phyloP scores from a whole-genome alignment of 192 early-diverging fungal species.

The Coemansia sp. region DNA sequence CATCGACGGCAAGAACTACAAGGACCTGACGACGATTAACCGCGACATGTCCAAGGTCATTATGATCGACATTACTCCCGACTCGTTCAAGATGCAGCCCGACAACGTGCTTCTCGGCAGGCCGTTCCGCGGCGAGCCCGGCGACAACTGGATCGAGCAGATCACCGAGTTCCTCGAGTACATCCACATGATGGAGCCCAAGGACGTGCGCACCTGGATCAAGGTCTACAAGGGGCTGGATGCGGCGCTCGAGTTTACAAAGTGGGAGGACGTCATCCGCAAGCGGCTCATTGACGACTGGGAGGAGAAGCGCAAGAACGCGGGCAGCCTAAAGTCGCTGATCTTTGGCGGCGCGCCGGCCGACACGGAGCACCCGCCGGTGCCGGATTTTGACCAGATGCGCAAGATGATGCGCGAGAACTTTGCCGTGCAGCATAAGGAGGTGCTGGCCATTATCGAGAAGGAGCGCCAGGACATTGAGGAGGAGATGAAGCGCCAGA shows the following conservation, averaged over 20 bases:
- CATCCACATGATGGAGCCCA: constrained; percentile 71
- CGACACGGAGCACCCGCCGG: constrained; percentile 64
- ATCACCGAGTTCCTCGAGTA: constrained; percentile 90
- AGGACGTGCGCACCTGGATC: constrained; percentile 77
- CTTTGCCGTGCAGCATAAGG: constrained; percentile 72
- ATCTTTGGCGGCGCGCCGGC: constrained; percentile 47
- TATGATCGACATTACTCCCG: constrained; percentile 89
- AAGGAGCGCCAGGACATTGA: constrained; percentile 72
- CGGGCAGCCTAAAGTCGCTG: constrained; percentile 60
- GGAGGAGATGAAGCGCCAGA: constrained; percentile 73
- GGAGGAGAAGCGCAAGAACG: constrained; percentile 66
- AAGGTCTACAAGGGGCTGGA: constrained; percentile 68
- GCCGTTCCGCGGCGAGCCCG: constrained; percentile 83
- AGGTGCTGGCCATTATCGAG: constrained; percentile 67
- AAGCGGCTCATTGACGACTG: constrained; percentile 64
- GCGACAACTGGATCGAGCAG: constrained; percentile 80
- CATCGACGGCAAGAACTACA: constrained; percentile 81
- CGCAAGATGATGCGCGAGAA: constrained; percentile 62
- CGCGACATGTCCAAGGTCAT: constrained; percentile 93
- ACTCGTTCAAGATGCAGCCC: constrained; percentile 86
- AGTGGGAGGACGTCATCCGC: constrained; percentile 71
- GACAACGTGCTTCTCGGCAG: constrained; percentile 87
- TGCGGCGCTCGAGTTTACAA: constrained; percentile 69
- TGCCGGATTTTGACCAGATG: constrained; percentile 66
- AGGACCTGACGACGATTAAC: constrained; percentile 91